These are phyloP conservation scores for Pseudocercospora crystallina DNA, from an alignment of 2,329 filamentous ascomycete genomes.

Conservation along the genomic window DNA sequence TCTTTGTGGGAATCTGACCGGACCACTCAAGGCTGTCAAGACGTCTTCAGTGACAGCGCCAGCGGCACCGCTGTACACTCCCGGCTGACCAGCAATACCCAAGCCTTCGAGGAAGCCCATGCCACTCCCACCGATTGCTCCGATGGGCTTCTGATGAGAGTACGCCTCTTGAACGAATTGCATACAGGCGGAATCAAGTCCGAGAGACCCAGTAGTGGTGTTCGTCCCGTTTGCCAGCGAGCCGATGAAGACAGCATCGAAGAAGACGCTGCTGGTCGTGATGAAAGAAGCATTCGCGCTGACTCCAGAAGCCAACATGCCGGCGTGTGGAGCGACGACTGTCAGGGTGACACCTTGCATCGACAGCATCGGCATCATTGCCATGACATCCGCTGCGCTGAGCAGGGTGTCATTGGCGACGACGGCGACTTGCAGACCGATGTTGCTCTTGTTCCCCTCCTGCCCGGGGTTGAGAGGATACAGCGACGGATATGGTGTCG, in stretches of 20 bases:
- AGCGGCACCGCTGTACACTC: conserved; percentile 2
- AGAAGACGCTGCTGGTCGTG: conserved; percentile 23
- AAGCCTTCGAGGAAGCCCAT: not conserved
- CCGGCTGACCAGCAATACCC: conserved; percentile 1
- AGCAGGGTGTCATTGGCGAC: conserved; percentile 20
- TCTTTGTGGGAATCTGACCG: conserved; percentile 6
- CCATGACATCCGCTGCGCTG: conserved; percentile 11
- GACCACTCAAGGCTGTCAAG: conserved; percentile 4
- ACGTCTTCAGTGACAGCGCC: not conserved
- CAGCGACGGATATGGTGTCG: conserved; percentile 12
- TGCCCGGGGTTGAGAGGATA: conserved; percentile 15
- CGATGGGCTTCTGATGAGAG: conserved; percentile 22
- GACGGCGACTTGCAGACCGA: conserved; percentile 22
- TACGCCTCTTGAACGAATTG: conserved; percentile 23
- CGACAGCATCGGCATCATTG: conserved; percentile 15
- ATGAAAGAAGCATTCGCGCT: conserved; percentile 20
- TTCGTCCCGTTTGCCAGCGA: not conserved
- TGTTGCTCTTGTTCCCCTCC: conserved; percentile 16
- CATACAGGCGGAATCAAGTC: not conserved
- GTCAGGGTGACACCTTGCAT: conserved; percentile 16
- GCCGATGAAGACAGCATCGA: conserved; percentile 25
- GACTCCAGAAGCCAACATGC: conserved; percentile 17
- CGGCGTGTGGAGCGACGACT: conserved; percentile 19
- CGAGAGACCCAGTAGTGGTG: not conserved
- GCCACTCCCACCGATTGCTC: conserved; percentile 14